phyloP scores from a whole-genome alignment of 495 filamentous ascomycete species.

The Tuber aestivum region DNA sequence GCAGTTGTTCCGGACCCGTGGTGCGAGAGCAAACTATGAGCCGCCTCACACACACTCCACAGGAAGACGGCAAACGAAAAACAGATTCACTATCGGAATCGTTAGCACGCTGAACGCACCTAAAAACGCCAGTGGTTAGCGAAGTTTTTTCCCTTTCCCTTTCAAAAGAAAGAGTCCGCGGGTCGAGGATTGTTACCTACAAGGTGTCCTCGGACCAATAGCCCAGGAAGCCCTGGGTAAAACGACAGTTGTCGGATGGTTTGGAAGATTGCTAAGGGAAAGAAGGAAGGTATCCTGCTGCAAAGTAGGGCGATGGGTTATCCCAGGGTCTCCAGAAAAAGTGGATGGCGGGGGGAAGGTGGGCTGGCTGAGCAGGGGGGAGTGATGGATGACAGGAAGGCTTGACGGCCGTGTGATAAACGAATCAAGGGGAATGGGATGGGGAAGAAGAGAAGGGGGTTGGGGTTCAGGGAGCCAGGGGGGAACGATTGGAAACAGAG shows the following conservation, averaged over 20 bases:
- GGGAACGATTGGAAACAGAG: not conserved
- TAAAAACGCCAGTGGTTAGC: not conserved
- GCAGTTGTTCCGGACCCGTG: conserved; percentile 1
- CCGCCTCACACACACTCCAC: not conserved
- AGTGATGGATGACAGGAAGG: conserved; percentile 1
- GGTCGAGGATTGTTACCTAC: not conserved
- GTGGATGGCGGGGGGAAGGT: conserved; percentile 16
- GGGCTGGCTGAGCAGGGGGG: conserved; percentile 2
- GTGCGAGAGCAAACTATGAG: not conserved
- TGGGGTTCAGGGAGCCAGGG: not conserved
- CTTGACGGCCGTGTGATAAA: not conserved
- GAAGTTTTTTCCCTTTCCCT: not conserved
- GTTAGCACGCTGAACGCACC: not conserved
- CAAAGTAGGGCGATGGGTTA: conserved; percentile 3
- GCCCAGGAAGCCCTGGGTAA: not conserved
- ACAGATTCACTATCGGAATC: not conserved
- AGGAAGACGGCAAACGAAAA: not conserved
- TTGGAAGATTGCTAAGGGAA: conserved; percentile 15
- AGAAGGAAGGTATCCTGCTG: not conserved
- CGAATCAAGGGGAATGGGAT: not conserved
- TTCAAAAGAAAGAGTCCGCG: not conserved
- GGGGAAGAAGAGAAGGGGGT: conserved; percentile 10
- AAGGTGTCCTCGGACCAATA: not conserved
- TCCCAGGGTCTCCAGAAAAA: conserved; percentile 15
- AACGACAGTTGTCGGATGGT: not conserved